Evolutionary conservation across 495 filamentous ascomycete genomes (phyloP).

Genomic region (Annulohypoxylon maeteangense): DNA sequence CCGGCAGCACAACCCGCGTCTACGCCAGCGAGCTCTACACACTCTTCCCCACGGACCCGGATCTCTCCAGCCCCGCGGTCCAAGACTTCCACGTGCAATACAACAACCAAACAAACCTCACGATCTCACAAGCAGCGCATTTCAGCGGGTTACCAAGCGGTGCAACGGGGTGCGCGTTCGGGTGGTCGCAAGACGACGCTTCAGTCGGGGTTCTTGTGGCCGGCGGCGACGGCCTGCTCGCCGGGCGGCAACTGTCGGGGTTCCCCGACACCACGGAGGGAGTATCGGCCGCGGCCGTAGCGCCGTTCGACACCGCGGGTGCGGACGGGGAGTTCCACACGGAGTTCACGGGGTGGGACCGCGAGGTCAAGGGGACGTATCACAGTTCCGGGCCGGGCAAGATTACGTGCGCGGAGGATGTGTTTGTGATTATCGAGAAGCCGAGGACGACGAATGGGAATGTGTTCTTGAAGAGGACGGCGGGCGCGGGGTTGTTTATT

Average conservation of each 20-base stretch:
- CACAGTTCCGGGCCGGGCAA: slow-evolving; percentile 18
- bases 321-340: background rate
- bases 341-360: slow-evolving; percentile 30
- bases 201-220: slow-evolving; percentile 10
- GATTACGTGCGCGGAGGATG: slow-evolving; percentile 15
- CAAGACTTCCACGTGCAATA: slow-evolving; percentile 26
- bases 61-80: background rate
- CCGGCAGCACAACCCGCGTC: background rate
- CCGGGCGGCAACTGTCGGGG: slow-evolving; percentile 15
- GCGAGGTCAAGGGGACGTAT: slow-evolving; percentile 10
- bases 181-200: slow-evolving; percentile 28
- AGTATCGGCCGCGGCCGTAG: slow-evolving; percentile 9
- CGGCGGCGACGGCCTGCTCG: slow-evolving; percentile 16
- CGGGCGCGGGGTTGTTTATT: slow-evolving; percentile 19
- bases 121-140: slow-evolving; percentile 9
- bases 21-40: slow-evolving; percentile 25
- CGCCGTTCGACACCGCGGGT: background rate
- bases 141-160: slow-evolving; percentile 19
- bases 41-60: slow-evolving; percentile 1
- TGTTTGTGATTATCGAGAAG: slow-evolving; percentile 25
- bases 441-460: slow-evolving; percentile 16
- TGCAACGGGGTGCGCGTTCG: slow-evolving; percentile 19
- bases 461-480: slow-evolving; percentile 26
- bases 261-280: slow-evolving; percentile 7
- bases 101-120: slow-evolving; percentile 20